A percentile compares a stretch with the other conserved stretches of the same genome.
Evolutionary conservation across 352 stramenopile genomes (phyloP).

Genomic region (Phytophthora chlamydospora): DNA sequence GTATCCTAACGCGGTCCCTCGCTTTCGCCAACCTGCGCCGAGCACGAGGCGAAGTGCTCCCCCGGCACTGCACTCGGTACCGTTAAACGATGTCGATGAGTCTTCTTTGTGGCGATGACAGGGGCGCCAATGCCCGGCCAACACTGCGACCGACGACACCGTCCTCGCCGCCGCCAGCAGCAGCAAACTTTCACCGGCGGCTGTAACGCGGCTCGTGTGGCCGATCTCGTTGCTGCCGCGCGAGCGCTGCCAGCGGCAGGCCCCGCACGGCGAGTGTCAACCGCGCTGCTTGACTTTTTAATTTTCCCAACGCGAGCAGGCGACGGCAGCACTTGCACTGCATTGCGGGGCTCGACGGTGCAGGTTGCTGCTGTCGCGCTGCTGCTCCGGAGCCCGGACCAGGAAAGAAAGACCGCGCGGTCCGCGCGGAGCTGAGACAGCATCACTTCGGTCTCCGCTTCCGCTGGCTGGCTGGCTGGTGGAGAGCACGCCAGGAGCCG

Average conservation of each 20-base stretch:
- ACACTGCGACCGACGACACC: conserved; percentile 1
- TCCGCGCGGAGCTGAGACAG: too few species aligned
- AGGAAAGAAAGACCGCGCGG: too few species aligned
- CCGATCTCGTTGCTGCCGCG: too few species aligned
- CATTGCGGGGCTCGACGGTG: too few species aligned
- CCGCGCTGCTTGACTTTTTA: conserved; percentile 17
- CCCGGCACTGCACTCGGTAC: conserved; percentile 23
- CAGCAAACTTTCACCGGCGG: not conserved
- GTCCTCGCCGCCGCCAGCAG: too few species aligned
- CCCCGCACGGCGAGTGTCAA: not conserved
- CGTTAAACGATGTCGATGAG: conserved; percentile 34
- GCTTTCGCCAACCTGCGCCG: too few species aligned
- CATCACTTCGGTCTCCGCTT: too few species aligned
- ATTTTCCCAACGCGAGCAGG: conserved; percentile 19
- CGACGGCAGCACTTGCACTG: conserved; percentile 2
- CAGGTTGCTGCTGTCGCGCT: too few species aligned
- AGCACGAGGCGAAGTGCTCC: conserved; percentile 22
- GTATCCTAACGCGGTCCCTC: conserved; percentile 29
- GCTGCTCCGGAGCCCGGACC: too few species aligned
- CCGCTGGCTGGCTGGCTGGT: too few species aligned
- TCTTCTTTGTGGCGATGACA: conserved; percentile 22
- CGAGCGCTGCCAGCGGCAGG: not conserved
- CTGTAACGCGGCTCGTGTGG: conserved; percentile 17
- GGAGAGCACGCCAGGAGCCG: too few species aligned
- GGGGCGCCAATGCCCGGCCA: conserved; percentile 9